These are phyloP conservation scores for Jaltomata sinuosa DNA, from an alignment of 257 asterid species.

Conservation along the genomic window DNA sequence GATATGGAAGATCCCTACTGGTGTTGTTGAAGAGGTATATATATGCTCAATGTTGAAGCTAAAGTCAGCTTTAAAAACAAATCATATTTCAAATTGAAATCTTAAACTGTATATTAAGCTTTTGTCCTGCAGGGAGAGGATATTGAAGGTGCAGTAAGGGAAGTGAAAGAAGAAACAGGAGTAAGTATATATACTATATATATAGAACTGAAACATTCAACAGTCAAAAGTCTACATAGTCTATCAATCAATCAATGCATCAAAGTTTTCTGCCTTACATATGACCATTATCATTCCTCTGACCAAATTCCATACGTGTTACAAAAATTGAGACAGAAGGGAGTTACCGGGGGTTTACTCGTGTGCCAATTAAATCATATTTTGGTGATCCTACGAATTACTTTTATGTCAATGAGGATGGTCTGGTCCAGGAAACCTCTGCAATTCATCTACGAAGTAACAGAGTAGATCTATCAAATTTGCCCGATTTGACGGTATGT, in stretches of 20 bases:
- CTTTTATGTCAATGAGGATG: conserved; percentile 40
- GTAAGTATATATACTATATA: conserved; percentile 23
- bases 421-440: conserved; percentile 13
- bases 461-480: not conserved
- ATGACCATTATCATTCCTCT: not conserved
- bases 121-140: conserved; percentile 55
- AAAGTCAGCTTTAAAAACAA: not conserved
- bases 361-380: conserved; percentile 28
- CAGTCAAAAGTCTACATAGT: not conserved
- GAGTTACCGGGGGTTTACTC: conserved; percentile 41
- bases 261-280: not conserved
- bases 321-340: conserved; percentile 42
- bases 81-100: not conserved
- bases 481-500: not conserved
- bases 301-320: too few relatives aligned
- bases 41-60: not conserved
- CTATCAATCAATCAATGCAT: not conserved
- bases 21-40: conserved; percentile 59
- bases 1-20: conserved; percentile 75
- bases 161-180: conserved; percentile 78
- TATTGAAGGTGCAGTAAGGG: conserved; percentile 47
- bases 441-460: not conserved
- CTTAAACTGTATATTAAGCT: not conserved
- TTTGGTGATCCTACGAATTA: conserved; percentile 32
- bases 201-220: not conserved